phyloP scores from a whole-genome alignment of 1,284 basidiomycete genomes.

The Cryptococcus hybrid region DNA sequence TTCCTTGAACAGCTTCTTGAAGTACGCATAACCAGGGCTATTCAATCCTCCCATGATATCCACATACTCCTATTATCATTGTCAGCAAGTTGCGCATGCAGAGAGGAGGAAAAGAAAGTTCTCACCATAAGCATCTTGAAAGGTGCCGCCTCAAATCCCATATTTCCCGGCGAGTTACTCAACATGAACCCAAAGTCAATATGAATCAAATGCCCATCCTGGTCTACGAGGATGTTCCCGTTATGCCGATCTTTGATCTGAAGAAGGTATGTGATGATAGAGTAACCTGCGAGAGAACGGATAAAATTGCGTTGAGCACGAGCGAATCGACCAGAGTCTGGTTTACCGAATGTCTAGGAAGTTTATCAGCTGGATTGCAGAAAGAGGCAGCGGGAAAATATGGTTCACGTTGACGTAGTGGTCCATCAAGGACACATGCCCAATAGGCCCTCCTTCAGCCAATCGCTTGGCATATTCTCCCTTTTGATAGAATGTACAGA shows the following conservation, averaged over 20 bases:
- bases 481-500: slow-evolving; percentile 99
- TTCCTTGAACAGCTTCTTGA: slow-evolving; percentile 81
- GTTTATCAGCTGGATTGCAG: background rate
- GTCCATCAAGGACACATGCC: slow-evolving; percentile 82
- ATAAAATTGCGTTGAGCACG: slow-evolving; percentile 89
- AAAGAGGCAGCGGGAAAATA: slow-evolving; percentile 9
- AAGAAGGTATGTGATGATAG: slow-evolving; percentile 88
- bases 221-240: slow-evolving; percentile 95
- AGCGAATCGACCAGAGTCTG: slow-evolving; percentile 76
- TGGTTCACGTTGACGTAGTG: slow-evolving; percentile 75
- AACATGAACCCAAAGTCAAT: slow-evolving; percentile 99
- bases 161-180: slow-evolving; percentile 92
- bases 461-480: slow-evolving; percentile 89
- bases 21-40: slow-evolving; percentile 75
- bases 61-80: slow-evolving; percentile 71
- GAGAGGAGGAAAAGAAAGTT: background rate
- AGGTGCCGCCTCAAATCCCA: slow-evolving; percentile 97
- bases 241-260: slow-evolving; percentile 99
- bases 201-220: slow-evolving; percentile 77
- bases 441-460: slow-evolving; percentile 67
- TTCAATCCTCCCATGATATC: slow-evolving; percentile 91
- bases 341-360: slow-evolving; percentile 80
- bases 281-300: slow-evolving; percentile 92
- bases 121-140: slow-evolving; percentile 81
- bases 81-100: background rate